Evolutionary conservation across 2,329 filamentous ascomycete species (phyloP).

Genomic region (Diaporthe caulivora): DNA sequence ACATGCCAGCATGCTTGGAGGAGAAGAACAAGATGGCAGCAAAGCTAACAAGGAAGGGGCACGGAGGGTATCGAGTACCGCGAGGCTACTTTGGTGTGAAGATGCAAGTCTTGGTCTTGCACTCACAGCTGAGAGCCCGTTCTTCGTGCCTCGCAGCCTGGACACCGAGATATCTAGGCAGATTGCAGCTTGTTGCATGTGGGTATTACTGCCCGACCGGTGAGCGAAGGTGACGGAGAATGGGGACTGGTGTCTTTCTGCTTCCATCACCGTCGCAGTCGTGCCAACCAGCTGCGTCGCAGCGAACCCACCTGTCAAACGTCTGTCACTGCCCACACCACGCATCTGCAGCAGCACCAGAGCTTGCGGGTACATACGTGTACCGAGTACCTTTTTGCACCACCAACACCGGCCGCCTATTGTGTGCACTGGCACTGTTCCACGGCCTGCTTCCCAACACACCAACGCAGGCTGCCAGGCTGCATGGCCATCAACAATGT

Average conservation of each 20-base stretch:
- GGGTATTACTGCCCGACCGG: conserved; percentile 1
- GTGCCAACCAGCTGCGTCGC: conserved; percentile 23
- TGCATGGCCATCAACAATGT: not conserved
- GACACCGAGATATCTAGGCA: no score
- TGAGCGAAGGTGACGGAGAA: not conserved
- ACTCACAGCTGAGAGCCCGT: no score
- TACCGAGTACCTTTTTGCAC: not conserved
- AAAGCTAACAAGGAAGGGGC: no score
- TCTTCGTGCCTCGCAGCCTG: no score
- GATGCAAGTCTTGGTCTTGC: no score
- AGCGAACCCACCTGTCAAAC: conserved; percentile 26
- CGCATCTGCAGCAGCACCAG: not conserved
- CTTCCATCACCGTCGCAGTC: conserved; percentile 1
- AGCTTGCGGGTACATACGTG: not conserved
- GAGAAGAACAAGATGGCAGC: not conserved
- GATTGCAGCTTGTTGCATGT: not conserved
- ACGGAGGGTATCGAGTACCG: not conserved
- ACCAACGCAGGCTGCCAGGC: not conserved
- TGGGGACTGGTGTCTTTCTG: not conserved
- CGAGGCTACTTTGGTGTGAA: not conserved
- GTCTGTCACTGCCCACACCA: conserved; percentile 2
- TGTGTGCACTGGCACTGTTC: not conserved
- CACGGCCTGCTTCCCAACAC: not conserved
- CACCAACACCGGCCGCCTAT: not conserved
- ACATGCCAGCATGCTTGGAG: not conserved